Base-by-base conservation (phyloP, 371 early-diverging fungal species). In the Saksenaea vasiformis region DNA sequence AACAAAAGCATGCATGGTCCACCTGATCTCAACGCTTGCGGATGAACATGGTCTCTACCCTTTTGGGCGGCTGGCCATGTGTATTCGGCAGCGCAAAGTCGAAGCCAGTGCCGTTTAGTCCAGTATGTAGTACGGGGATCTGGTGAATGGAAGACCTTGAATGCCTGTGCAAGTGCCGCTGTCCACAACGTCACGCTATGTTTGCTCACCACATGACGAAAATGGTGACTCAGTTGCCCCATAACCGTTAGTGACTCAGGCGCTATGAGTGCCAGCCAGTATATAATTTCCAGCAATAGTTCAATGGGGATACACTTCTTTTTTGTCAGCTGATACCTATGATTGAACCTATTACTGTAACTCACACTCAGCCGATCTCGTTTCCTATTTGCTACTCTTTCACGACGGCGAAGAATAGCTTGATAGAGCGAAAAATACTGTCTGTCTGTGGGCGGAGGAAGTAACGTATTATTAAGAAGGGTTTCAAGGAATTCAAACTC, bases 31-130 rank as follows among this genome's bases (percentile, higher is more conserved):
- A 28, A n/a, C 13, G 22, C 15, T 56, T 9, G 35, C 3, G 17
- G 38, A 56, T 35, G 38, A 24, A 56, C 36, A 22, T 35, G 51
- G 51, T 11, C 10, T 10, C 17, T 47, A 22, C 51, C 24, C 22
- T 47, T 47, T 47, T 47, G 51, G 51, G 22, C 51, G n/a, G 57
- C 37, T 11, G 57, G 38, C 38, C 35, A 35, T 22, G 57, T 37
- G 36, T 27, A 56, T 35, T 56, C 57, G 26, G 15, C 34, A 26
- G 22, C 31, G 38, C 57, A 36, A 2, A 56, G 36, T 11, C 26
- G 57, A 9, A 22, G 22, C 57, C 57, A 56, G 17, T 56, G 57
- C 7, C 57, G 31, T n/a, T 56, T 56, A 7, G 57, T 56, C 57
- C 57, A 56, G 7, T 56, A 56, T 8, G 31, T n/a, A 19, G 37